Evolutionary conservation across 2,329 filamentous ascomycete genomes (phyloP).

Genomic region (Ophiobolus disseminans): DNA sequence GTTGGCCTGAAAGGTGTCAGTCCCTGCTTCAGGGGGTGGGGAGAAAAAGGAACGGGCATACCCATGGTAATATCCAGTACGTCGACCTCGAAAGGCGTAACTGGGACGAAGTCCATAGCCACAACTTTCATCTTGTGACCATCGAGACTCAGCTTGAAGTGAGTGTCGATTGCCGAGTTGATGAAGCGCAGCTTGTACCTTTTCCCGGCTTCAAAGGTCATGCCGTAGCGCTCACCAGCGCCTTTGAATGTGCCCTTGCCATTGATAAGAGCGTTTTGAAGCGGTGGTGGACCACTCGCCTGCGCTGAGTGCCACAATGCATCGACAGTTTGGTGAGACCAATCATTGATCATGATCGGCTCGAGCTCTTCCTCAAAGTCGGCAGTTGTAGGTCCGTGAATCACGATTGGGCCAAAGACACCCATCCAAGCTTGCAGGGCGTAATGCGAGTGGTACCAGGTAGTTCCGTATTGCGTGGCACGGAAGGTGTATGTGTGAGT

Average conservation of each 20-base stretch:
- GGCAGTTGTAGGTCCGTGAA: constrained; percentile 48
- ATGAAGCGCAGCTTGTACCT: neutral
- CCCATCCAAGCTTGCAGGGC: constrained; percentile 55
- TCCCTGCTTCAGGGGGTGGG: neutral
- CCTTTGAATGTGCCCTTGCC: neutral
- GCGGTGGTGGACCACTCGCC: neutral
- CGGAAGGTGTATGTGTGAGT: constrained; percentile 52
- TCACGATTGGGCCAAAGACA: constrained; percentile 45
- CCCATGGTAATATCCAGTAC: neutral
- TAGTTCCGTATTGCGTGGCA: constrained; percentile 62
- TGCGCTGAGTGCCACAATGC: neutral
- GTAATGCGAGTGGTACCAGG: constrained; percentile 69
- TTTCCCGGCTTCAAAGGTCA: neutral
- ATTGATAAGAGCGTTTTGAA: neutral
- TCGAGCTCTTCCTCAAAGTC: constrained; percentile 51
- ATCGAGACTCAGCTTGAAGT: neutral
- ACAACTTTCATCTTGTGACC: neutral
- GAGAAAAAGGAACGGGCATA: constrained; percentile 5
- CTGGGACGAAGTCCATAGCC: neutral
- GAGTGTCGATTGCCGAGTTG: neutral
- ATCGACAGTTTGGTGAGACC: neutral
- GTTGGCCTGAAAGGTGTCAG: constrained; percentile 24
- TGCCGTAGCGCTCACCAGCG: neutral
- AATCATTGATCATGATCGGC: constrained; percentile 39
- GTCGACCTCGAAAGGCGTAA: neutral